These are phyloP conservation scores for Aquilaria sinensis DNA, from an alignment of 345 rosid genomes.

Conservation along the genomic window DNA sequence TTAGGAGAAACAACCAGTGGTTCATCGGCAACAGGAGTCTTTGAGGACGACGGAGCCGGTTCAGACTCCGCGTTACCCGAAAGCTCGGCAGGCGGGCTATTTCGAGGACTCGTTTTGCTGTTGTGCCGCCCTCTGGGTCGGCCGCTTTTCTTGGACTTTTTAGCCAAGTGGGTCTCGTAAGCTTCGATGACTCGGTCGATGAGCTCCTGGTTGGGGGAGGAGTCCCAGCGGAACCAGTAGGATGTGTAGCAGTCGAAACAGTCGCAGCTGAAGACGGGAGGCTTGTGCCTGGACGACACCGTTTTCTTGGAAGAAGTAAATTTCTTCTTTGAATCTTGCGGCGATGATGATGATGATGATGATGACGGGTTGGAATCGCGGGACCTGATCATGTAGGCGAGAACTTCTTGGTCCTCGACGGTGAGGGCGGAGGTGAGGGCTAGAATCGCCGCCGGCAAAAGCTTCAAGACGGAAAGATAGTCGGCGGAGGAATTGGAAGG, in stretches of 20 bases:
- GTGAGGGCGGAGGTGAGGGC: conserved; percentile 64
- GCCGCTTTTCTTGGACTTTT: conserved; percentile 26
- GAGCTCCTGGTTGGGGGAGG: conserved; percentile 74
- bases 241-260: conserved; percentile 85
- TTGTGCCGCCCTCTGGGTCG: conserved; percentile 28
- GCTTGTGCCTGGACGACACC: conserved; percentile 21
- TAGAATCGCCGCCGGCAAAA: conserved; percentile 70
- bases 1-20: neutral
- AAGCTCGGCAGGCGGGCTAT: conserved; percentile 4
- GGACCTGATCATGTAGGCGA: conserved; percentile 81
- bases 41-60: neutral
- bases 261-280: conserved; percentile 60
- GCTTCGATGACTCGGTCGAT: conserved; percentile 82
- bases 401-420: conserved; percentile 68
- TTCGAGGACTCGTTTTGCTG: conserved; percentile 28
- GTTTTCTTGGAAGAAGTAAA: conserved; percentile 22
- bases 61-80: neutral
- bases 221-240: conserved; percentile 94
- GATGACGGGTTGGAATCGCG: conserved; percentile 32
- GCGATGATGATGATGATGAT: conserved; percentile 2
- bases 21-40: neutral
- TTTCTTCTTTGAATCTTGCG: conserved; percentile 26
- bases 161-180: conserved; percentile 56
- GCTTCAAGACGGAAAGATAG: conserved; percentile 44
- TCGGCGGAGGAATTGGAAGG: conserved; percentile 26